phyloP scores from a whole-genome alignment of 2,329 filamentous ascomycete species.

The Aspergillus vadensis region DNA sequence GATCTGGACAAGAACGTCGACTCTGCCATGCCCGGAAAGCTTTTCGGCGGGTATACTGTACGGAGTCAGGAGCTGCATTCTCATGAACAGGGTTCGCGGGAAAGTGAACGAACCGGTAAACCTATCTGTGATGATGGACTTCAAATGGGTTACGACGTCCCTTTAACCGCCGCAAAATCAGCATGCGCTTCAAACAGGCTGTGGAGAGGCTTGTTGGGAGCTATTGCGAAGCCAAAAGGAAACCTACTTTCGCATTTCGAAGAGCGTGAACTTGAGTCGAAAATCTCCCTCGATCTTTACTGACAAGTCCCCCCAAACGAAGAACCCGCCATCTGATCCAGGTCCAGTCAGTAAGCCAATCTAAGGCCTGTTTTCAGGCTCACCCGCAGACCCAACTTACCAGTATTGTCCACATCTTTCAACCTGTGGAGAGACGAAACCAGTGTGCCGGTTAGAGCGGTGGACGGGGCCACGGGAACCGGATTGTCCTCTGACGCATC shows the following conservation, averaged over 20 bases:
- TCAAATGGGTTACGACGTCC: constrained; percentile 54
- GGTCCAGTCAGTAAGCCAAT: constrained; percentile 9
- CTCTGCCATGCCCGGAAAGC: constrained; percentile 77
- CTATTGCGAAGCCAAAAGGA: not conserved
- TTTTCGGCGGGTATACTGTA: constrained; percentile 58
- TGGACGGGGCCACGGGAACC: constrained; percentile 48
- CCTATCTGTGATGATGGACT: constrained; percentile 61
- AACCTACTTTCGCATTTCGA: constrained; percentile 66
- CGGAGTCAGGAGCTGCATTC: constrained; percentile 15
- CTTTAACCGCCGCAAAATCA: constrained; percentile 27
- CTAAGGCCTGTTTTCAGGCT: not conserved
- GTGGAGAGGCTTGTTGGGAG: not conserved
- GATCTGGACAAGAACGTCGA: constrained; percentile 79
- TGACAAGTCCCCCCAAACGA: constrained; percentile 87
- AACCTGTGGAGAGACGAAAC: constrained; percentile 80
- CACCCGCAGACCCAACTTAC: constrained; percentile 35
- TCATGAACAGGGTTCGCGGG: not conserved
- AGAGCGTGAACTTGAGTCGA: constrained; percentile 74
- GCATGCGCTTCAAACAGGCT: constrained; percentile 9
- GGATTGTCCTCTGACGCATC: constrained; percentile 51
- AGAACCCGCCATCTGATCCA: constrained; percentile 71
- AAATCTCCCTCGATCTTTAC: constrained; percentile 73
- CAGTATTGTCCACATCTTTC: constrained; percentile 72
- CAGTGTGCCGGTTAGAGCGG: constrained; percentile 68
- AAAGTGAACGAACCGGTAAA: constrained; percentile 62